Evolutionary conservation across 345 rosid genomes (phyloP).

Genomic region (Brassica carinata): DNA sequence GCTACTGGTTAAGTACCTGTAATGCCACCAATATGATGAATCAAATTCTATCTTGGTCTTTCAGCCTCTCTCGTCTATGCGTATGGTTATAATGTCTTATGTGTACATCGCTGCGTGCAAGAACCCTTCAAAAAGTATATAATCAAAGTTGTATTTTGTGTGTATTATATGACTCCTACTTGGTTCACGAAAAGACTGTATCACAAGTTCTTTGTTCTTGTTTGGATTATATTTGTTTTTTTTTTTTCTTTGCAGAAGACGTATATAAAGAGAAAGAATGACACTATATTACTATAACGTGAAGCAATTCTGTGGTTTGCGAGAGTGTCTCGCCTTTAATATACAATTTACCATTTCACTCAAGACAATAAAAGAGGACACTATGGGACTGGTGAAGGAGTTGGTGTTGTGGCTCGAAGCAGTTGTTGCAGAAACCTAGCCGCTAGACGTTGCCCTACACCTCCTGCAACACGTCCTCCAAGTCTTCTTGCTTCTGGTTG

Average conservation of each 20-base stretch:
- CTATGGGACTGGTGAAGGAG: conserved; percentile 52
- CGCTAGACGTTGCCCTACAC: conserved; percentile 83
- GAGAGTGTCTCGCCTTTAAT: conserved; percentile 17
- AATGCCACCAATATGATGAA: neutral
- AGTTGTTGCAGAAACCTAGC: conserved; percentile 91
- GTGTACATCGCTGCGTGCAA: conserved; percentile 14
- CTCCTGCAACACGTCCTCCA: conserved; percentile 76
- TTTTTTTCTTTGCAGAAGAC: neutral
- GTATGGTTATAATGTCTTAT: neutral
- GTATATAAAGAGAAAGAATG: conserved; percentile 32
- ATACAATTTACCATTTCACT: conserved; percentile 34
- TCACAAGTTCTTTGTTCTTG: neutral
- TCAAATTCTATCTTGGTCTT: too few relatives aligned
- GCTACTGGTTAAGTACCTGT: conserved; percentile 78
- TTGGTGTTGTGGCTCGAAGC: conserved; percentile 53
- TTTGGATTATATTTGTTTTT: too few relatives aligned
- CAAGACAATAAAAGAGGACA: neutral
- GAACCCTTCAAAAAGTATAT: conserved; percentile 14
- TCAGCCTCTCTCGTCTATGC: conserved; percentile 1
- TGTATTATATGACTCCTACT: too few relatives aligned
- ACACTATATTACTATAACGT: conserved; percentile 30
- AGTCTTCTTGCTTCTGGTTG: conserved; percentile 82
- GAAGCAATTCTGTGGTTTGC: conserved; percentile 39
- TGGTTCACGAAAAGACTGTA: neutral
- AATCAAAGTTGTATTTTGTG: neutral